Percentiles rank a stretch among this genome's conserved stretches.
These are phyloP conservation scores for Phytophthora melonis DNA, from an alignment of 352 stramenopile genomes.

Conservation along the genomic window DNA sequence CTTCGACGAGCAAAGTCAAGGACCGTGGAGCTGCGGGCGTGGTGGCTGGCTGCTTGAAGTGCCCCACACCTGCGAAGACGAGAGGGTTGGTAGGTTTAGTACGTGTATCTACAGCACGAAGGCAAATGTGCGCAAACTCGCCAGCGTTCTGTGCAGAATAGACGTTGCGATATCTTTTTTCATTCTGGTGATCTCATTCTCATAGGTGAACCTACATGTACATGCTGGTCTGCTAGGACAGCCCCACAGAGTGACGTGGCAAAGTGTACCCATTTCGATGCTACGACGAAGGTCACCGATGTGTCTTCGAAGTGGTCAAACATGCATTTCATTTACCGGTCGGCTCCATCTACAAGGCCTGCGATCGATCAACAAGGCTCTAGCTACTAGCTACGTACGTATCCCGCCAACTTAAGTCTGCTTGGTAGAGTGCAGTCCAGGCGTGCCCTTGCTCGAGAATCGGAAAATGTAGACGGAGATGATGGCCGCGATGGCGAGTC, in stretches of 20 bases:
- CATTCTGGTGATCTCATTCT: not conserved
- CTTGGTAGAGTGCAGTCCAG: constrained; percentile 36
- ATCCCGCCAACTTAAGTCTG: constrained; percentile 34
- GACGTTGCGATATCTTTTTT: constrained; percentile 44
- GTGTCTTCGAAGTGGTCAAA: not conserved
- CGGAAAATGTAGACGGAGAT: constrained; percentile 72
- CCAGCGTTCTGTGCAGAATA: constrained; percentile 44
- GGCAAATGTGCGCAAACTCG: constrained; percentile 40
- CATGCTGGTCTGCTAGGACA: not conserved
- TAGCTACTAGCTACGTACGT: constrained; percentile 23
- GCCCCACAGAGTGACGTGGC: not conserved
- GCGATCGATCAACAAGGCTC: constrained; percentile 7
- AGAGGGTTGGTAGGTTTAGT: constrained; percentile 46
- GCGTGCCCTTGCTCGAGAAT: constrained; percentile 48
- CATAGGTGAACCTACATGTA: not conserved
- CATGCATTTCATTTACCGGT: constrained; percentile 33
- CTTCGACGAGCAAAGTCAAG: constrained; percentile 32
- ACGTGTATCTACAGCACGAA: constrained; percentile 44
- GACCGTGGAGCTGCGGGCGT: constrained; percentile 15
- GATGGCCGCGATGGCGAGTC: constrained; percentile 56
- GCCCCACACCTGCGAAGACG: constrained; percentile 19
- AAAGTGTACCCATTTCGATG: not conserved
- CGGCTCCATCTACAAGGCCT: constrained; percentile 11
- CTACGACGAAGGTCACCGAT: not conserved
- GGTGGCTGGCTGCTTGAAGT: constrained; percentile 9